Percentiles rank a stretch among this genome's conserved stretches.
Evolutionary conservation across 352 stramenopile genomes (phyloP).

Genomic region (Phytophthora palmivora): DNA sequence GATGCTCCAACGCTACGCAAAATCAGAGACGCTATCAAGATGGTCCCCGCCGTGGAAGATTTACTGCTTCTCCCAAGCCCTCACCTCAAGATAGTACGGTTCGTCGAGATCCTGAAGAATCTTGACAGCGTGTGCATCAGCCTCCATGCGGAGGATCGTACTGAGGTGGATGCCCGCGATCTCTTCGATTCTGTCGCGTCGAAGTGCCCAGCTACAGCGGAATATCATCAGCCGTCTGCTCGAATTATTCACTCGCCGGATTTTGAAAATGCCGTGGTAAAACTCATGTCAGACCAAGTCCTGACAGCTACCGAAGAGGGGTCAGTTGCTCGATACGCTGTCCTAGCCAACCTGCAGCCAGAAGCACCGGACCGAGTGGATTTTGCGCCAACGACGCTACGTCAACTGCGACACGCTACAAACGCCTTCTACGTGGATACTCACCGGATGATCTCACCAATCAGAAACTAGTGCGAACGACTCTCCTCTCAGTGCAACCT

Average conservation of each 20-base stretch:
- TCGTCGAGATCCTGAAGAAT: background rate
- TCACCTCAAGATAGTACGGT: conserved; percentile 4
- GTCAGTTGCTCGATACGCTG: background rate
- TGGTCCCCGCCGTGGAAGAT: conserved; percentile 7
- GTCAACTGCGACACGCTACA: conserved; percentile 2
- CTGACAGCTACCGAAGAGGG: background rate
- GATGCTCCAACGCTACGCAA: conserved; percentile 11
- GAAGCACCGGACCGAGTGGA: background rate
- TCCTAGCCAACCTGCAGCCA: background rate
- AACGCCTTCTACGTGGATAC: background rate
- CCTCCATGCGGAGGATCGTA: background rate
- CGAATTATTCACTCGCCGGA: conserved; percentile 4
- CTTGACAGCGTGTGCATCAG: conserved; percentile 8
- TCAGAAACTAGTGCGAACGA: conserved; percentile 4
- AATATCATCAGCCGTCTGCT: background rate
- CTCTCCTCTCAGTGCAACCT: conserved; percentile 20
- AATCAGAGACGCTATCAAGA: conserved; percentile 14
- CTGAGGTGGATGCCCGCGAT: background rate
- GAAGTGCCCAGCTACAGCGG: conserved; percentile 1
- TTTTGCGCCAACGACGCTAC: conserved; percentile 1
- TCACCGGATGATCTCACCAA: conserved; percentile 1
- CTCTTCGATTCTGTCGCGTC: conserved; percentile 9
- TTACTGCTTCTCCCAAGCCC: conserved; percentile 1
- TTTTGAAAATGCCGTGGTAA: conserved; percentile 6
- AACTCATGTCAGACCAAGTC: background rate